Percentiles rank a stretch among this genome's conserved stretches.
Conservation (phyloP, 306 rosid species). For the Pterocarpus macrocarpus region DNA sequence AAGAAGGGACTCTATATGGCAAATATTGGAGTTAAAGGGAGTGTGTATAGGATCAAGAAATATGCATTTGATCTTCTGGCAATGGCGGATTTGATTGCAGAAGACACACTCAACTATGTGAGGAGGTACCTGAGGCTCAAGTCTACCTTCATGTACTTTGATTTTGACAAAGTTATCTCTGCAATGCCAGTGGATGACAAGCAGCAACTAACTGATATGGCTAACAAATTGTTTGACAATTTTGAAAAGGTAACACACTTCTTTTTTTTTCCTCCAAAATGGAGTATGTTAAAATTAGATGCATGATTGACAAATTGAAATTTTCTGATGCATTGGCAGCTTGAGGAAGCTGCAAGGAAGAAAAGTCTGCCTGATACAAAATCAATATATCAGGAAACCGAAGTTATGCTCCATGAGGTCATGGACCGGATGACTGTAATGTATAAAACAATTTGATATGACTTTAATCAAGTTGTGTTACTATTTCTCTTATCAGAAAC, state of each 20-base stretch:
- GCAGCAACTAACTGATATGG: slow-evolving; percentile 76
- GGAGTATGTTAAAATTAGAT: neutral
- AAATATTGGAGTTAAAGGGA: slow-evolving; percentile 73
- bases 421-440: slow-evolving; percentile 71
- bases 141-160: slow-evolving; percentile 85
- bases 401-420: slow-evolving; percentile 80
- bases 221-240: slow-evolving; percentile 81
- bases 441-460: slow-evolving; percentile 51
- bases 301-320: slow-evolving; percentile 6
- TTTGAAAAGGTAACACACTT: slow-evolving; percentile 73
- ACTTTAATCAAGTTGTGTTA: slow-evolving; percentile 12
- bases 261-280: neutral
- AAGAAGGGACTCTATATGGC: slow-evolving; percentile 79
- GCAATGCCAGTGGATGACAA: slow-evolving; percentile 68
- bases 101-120: slow-evolving; percentile 82
- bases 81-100: slow-evolving; percentile 80
- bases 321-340: slow-evolving; percentile 58
- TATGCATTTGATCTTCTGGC: slow-evolving; percentile 87
- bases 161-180: slow-evolving; percentile 85
- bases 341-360: slow-evolving; percentile 77
- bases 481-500: slow-evolving; percentile 30
- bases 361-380: slow-evolving; percentile 49
- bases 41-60: slow-evolving; percentile 75
- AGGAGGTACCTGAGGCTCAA: slow-evolving; percentile 81
- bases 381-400: slow-evolving; percentile 70